Conservation (phyloP, 345 rosid species). For the Stellera chamaejasme region DNA sequence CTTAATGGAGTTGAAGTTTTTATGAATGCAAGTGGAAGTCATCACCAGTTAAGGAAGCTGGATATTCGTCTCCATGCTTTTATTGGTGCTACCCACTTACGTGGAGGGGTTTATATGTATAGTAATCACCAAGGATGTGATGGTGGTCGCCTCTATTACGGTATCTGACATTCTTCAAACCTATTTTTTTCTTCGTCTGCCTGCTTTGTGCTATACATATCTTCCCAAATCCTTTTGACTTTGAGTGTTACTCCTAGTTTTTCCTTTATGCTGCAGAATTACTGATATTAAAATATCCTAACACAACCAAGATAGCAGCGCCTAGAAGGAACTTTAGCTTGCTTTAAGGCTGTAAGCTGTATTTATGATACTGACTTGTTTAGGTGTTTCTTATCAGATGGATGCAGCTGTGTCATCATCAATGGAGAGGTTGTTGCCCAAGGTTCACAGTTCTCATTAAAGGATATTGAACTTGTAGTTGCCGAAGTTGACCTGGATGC, state of each 20-base stretch:
- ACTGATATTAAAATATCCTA: neutral
- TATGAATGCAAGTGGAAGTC: constrained; percentile 98
- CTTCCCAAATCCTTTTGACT: neutral
- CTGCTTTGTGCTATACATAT: neutral
- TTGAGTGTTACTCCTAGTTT: neutral
- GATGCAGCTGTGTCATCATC: constrained; percentile 74
- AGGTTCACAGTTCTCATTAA: constrained; percentile 91
- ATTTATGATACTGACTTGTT: neutral
- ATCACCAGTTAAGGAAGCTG: constrained; percentile 80
- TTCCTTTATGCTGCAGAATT: neutral
- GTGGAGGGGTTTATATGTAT: constrained; percentile 95
- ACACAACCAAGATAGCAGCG: no score
- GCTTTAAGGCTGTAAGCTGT: neutral
- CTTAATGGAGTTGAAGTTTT: constrained; percentile 93
- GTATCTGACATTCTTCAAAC: constrained; percentile 23
- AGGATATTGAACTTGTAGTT: constrained; percentile 80
- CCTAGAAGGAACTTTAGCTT: neutral
- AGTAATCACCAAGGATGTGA: constrained; percentile 99
- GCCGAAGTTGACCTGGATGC: constrained; percentile 92
- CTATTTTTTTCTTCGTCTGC: neutral
- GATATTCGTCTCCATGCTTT: constrained; percentile 69
- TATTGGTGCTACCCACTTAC: constrained; percentile 69
- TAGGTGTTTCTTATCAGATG: constrained; percentile 39
- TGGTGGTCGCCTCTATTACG: constrained; percentile 89
- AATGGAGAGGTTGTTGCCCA: constrained; percentile 84